A percentile compares a stretch with the other conserved stretches of the same genome.
These are phyloP conservation scores for Auricularia sp. DNA, from an alignment of 768 basidiomycete genomes.

Conservation along the genomic window DNA sequence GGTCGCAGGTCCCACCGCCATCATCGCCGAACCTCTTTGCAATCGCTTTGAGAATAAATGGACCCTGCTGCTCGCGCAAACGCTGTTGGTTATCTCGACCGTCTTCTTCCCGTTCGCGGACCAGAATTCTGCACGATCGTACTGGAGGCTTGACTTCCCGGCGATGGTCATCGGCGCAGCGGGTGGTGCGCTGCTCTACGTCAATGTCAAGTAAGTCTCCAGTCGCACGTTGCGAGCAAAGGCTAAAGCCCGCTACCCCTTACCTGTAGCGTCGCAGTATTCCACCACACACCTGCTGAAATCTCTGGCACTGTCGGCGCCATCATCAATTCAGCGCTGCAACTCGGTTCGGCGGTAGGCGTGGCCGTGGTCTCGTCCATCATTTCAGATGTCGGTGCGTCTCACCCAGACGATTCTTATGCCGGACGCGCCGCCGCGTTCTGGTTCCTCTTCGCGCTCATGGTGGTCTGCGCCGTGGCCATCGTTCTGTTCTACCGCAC, in stretches of 20 bases:
- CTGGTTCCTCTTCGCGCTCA: constrained; percentile 34
- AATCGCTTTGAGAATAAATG: constrained; percentile 25
- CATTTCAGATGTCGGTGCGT: constrained; percentile 29
- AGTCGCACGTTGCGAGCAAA: not conserved
- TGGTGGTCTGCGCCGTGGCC: constrained; percentile 22
- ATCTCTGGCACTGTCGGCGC: constrained; percentile 47
- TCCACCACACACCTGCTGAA: constrained; percentile 36
- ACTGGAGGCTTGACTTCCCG: constrained; percentile 41
- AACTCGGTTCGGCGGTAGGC: constrained; percentile 43
- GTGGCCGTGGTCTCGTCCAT: constrained; percentile 40
- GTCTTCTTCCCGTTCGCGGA: constrained; percentile 34
- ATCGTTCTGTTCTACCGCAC: constrained; percentile 22
- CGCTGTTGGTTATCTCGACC: constrained; percentile 29
- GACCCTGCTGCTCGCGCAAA: constrained; percentile 34
- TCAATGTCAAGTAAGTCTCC: constrained; percentile 37
- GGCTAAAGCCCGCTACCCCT: not conserved
- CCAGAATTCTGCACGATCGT: constrained; percentile 23
- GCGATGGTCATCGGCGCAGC: constrained; percentile 40
- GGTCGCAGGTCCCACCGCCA: constrained; percentile 23
- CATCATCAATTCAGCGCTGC: constrained; percentile 44
- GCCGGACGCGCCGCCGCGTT: constrained; percentile 30
- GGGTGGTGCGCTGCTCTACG: constrained; percentile 37
- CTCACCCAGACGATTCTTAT: constrained; percentile 20
- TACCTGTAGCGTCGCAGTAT: constrained; percentile 36
- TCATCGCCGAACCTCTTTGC: constrained; percentile 28